Conservation (phyloP, 495 filamentous ascomycete species). For the Terfezia claveryi region DNA sequence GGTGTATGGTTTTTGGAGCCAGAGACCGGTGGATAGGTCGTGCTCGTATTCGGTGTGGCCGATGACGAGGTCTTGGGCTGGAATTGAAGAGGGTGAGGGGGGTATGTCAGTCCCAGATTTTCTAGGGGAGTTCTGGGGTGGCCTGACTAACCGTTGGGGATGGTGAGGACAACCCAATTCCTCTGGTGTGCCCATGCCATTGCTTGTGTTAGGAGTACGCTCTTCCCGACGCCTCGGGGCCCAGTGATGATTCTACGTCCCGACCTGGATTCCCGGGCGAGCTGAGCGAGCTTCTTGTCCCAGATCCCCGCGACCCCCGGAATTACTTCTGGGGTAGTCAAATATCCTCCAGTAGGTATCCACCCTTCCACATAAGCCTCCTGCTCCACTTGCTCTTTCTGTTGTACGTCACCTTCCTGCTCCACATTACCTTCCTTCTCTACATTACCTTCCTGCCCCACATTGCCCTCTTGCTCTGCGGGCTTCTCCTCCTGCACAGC, state of each 20-base stretch:
- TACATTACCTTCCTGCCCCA: neutral
- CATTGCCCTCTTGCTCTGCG: constrained; percentile 25
- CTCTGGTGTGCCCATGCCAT: constrained; percentile 63
- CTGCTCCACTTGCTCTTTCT: neutral
- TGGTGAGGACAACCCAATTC: constrained; percentile 68
- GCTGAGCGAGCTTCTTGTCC: neutral
- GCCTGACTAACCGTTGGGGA: constrained; percentile 57
- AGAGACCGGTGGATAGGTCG: constrained; percentile 37
- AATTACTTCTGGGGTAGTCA: neutral
- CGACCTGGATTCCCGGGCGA: neutral
- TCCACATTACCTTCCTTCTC: neutral
- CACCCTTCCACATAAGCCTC: neutral
- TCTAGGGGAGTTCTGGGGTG: neutral
- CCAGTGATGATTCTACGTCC: constrained; percentile 42
- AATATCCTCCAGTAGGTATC: too few relatives aligned
- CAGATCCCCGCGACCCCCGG: neutral
- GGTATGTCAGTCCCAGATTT: neutral
- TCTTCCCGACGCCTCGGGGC: constrained; percentile 57
- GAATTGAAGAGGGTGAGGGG: neutral
- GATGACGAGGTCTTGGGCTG: constrained; percentile 62
- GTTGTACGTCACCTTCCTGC: neutral
- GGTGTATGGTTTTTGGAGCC: constrained; percentile 55
- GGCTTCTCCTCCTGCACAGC: constrained; percentile 23
- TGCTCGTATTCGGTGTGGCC: constrained; percentile 58
- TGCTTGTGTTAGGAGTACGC: constrained; percentile 61